Base-by-base conservation (phyloP, 1,139 yeast genomes). In the Petasospora rhodanensis region DNA sequence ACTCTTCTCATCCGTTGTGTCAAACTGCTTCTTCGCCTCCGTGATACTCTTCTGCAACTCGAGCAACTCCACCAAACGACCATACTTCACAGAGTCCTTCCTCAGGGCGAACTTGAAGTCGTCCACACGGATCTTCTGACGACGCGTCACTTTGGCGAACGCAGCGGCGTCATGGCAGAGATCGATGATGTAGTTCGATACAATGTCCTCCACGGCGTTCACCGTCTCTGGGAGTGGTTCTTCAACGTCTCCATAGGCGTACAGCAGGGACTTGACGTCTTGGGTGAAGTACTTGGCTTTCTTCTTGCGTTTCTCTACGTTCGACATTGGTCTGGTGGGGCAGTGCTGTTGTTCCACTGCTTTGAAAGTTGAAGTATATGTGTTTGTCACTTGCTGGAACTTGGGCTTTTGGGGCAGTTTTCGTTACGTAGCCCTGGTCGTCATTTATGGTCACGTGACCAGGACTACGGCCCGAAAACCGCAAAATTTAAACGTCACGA, bases 51-150 rank as follows among this genome's bases (percentile, higher is more conserved):
- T 78, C 47, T 84, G 86, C 55, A 84, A 72, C 31, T 75, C 71
- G 37, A 85, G 69, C 46, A 89, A 72, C 54, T 87, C 93, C 46
- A 83, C 81, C 22, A 87, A 76, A 55, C 97, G 73, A 10, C 95
- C 93, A 31, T 86, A 68, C 54, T 87, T 89, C 37, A 77, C 70
- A 1, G 93, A 84, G 49, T 89, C 97, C 45, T 79, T 75, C 28
- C 95, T 66, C 38, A 89, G 62, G 0, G 86, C 93, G 61, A 86
- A 86, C 47, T 82, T 84, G 61, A 89, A 77, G 55, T 89, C 97
- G 41, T 86, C 95, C 34, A 87, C 79, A 51, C 82, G 81, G 42
- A 89, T 76, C 56, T 93, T 78, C 34, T 74, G 74, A 29, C 94
- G 68, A 28, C 79, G 79, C 14, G 72, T 66, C 0, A 68, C 64